Evolutionary conservation across 345 rosid genomes (phyloP).

Genomic region (Salix caprea): DNA sequence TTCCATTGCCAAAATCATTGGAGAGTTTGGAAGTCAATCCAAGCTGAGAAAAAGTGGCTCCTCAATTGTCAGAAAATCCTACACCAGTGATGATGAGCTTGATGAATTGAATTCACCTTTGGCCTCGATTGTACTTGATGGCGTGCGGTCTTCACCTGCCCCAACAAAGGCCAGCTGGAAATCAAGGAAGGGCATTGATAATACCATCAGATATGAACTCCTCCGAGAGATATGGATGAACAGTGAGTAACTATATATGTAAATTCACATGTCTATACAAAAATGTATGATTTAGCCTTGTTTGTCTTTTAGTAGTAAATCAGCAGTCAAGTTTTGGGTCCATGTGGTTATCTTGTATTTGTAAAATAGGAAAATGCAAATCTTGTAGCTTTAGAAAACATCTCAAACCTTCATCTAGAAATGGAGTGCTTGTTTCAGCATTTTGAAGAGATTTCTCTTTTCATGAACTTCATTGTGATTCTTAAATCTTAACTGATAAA

Average conservation of each 20-base stretch:
- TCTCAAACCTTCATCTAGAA: not conserved
- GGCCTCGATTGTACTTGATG: constrained; percentile 45
- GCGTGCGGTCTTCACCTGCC: constrained; percentile 26
- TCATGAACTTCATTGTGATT: no score
- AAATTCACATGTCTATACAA: not conserved
- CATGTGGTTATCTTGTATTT: not conserved
- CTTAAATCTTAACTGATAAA: no score
- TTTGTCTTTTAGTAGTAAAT: constrained; percentile 22
- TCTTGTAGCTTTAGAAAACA: constrained; percentile 8
- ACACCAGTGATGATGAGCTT: constrained; percentile 87
- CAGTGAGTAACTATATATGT: constrained; percentile 32
- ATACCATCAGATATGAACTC: constrained; percentile 59
- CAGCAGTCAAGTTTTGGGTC: constrained; percentile 10
- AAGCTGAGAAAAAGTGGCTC: constrained; percentile 58
- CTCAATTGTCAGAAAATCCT: constrained; percentile 57
- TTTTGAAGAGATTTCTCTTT: not conserved
- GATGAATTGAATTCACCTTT: constrained; percentile 74
- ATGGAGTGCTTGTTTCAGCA: not conserved
- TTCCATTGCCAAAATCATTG: constrained; percentile 37
- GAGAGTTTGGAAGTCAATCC: constrained; percentile 39
- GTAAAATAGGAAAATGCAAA: constrained; percentile 2
- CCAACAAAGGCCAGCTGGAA: constrained; percentile 29
- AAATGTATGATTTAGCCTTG: not conserved
- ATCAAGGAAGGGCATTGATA: constrained; percentile 30
- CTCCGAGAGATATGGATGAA: constrained; percentile 74